Conservation (phyloP, 1,284 basidiomycete genomes). For the Trichosporon faecale region DNA sequence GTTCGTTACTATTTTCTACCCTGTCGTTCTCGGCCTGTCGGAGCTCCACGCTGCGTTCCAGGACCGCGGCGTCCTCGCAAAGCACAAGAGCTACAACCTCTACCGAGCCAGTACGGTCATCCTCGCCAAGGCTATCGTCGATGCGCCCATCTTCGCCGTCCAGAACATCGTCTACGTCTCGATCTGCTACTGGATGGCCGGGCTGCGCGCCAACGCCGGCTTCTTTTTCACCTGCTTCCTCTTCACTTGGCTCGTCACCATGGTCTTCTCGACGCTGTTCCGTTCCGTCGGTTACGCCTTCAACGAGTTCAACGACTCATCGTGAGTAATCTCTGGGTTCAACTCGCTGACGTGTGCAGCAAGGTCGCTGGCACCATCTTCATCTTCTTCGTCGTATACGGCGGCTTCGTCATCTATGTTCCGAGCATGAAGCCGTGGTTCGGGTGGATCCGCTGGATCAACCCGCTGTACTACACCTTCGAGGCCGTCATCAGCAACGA, state of each 20-base stretch:
- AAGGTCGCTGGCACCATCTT: slow-evolving; percentile 44
- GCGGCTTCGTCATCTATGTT: slow-evolving; percentile 43
- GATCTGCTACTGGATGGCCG: slow-evolving; percentile 48
- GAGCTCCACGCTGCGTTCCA: slow-evolving; percentile 70
- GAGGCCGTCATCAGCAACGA: slow-evolving; percentile 51
- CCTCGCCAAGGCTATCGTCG: slow-evolving; percentile 65
- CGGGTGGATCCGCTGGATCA: slow-evolving; percentile 29
- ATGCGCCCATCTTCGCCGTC: slow-evolving; percentile 52
- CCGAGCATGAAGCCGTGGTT: slow-evolving; percentile 42
- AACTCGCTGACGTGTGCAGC: not conserved
- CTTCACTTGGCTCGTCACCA: slow-evolving; percentile 33
- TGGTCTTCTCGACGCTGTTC: slow-evolving; percentile 44
- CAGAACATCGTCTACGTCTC: slow-evolving; percentile 50
- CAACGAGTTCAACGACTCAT: slow-evolving; percentile 45
- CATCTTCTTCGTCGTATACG: slow-evolving; percentile 36
- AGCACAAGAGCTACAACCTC: slow-evolving; percentile 54
- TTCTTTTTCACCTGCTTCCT: slow-evolving; percentile 49
- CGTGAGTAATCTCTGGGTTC: slow-evolving; percentile 1
- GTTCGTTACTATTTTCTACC: slow-evolving; percentile 55
- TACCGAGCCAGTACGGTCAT: slow-evolving; percentile 53
- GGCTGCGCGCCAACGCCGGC: slow-evolving; percentile 31
- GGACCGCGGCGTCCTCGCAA: slow-evolving; percentile 68
- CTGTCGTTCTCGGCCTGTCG: slow-evolving; percentile 56
- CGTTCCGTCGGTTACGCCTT: slow-evolving; percentile 44
- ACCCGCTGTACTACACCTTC: slow-evolving; percentile 43